Base-by-base conservation (phyloP, 169 alveolate genomes). In the Theileria orientalis region DNA sequence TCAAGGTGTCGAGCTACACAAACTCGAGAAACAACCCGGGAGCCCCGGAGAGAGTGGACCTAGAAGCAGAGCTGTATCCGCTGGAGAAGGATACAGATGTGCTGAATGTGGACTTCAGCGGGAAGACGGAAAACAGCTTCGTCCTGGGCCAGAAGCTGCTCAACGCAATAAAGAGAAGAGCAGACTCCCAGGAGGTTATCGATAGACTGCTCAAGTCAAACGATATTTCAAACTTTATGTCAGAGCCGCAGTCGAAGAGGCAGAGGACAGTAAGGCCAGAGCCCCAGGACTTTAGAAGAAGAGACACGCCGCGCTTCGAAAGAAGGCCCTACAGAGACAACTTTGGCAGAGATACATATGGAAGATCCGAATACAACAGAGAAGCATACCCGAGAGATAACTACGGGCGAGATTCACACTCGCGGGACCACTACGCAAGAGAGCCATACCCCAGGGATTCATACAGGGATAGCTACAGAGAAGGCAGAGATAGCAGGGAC, bases 141-240 rank as follows among this genome's bases (percentile, higher is more conserved):
- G 63, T 33, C 3, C n/a, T 54, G 63, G 87, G 87, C 21, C 82
- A 67, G 47, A 74, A 74, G 13, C 73, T 79, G 32, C 42, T 79
- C 52, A 41, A 77, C 21, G 87, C 87, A 1, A 52, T 79, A 19
- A 77, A 79, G 60, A 54, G 68, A 7, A 54, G 87, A n/a, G 23
- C 83, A 6, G 87, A 79, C 69, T 77, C 82, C 2, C 75, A 79
- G 61, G 44, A 35, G 35, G 52, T 79, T 21, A 79, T 79, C 33
- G 72, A 74, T 1, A 74, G 66, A 57, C 56, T 79, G 56, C 30
- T 76, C 54, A 69, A 68, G 56, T 70, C 74, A 23, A 64, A 41
- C n/a, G 87, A 79, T 25, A 19, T 52, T n/a, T 73, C 57, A 32
- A 69, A 52, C 42, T 46, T 79, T 13, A 35, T 41, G 52, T 19